Evolutionary conservation across 768 basidiomycete species (phyloP), one percentile per base, ranked within the genome.

Genomic region (Leccinum boreale): DNA sequence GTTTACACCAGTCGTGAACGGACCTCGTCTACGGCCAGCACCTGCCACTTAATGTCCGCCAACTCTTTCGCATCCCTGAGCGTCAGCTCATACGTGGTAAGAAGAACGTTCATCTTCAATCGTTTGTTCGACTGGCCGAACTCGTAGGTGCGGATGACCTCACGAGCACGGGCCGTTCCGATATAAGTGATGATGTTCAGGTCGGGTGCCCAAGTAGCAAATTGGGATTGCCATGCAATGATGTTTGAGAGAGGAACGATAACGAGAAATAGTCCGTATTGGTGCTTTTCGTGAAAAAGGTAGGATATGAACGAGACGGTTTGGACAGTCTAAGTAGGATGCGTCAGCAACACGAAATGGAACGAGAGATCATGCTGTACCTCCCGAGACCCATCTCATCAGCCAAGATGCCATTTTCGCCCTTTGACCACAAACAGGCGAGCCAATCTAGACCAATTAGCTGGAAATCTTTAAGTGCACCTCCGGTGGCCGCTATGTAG

Each of bases 321-420:
- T 79, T 99, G 97, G 6, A 99, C 95, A 23, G 91, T 93, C 90
- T 93, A 60, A 3, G 36, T 9, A 44, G 44, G 60, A 15, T 39
- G 39, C n/a, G n/a, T 11, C 15, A 53, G 67, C 51, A 65, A 58
- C n/a, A 58, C 19, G 57, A 62, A 62, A 35, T 5, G 0, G 36
- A 50, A 58, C 15, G 29, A 36, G 17, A 56, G 31, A 10, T n/a
- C 31, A 26, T 26, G 19, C 65, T 53, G 60, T 47, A 90, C 83
- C 85, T 99, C 54, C 97, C 97, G 24, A 99, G 88, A 71, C 97
- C 97, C 97, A 98, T 98, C 81, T 99, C 97, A 68, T 99, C 97
- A 1, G 97, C 97, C 35, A 99, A 77, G 58, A 99, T 97, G 19
- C 97, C 97, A 69, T 98, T 98, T 65, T 96, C 90, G 9, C 92